Conservation (phyloP, 2,329 filamentous ascomycete genomes). For the Mollisia scopiformis region DNA sequence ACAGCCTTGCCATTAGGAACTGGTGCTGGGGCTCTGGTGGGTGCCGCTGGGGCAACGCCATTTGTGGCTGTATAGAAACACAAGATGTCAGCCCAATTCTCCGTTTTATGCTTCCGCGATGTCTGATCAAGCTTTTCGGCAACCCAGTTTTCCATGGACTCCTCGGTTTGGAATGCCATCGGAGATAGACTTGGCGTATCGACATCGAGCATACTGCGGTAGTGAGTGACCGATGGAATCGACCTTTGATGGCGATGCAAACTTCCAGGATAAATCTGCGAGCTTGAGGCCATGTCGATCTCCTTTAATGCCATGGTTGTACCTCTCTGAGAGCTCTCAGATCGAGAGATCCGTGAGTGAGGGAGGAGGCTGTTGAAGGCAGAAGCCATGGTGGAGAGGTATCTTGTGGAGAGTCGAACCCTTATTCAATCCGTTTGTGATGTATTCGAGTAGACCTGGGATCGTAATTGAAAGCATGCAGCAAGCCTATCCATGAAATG, state of each 20-base stretch:
- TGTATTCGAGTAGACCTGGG: conserved; percentile 5
- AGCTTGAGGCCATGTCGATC: background rate
- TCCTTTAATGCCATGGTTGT: conserved; percentile 13
- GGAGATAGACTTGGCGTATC: conserved; percentile 44
- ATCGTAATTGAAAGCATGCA: conserved; percentile 24
- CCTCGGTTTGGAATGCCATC: conserved; percentile 24
- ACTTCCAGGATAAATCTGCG: conserved; percentile 28
- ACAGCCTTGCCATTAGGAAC: conserved; percentile 34
- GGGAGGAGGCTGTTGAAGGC: conserved; percentile 23
- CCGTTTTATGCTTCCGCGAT: conserved; percentile 30
- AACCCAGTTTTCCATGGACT: conserved; percentile 35
- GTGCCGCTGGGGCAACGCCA: conserved; percentile 34
- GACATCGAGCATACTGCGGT: conserved; percentile 58
- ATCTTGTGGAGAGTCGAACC: conserved; percentile 1
- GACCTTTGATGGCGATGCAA: conserved; percentile 28
- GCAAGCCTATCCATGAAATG: conserved; percentile 13
- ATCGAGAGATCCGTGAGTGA: conserved; percentile 24
- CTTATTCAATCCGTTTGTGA: conserved; percentile 16
- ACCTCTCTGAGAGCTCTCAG: conserved; percentile 19
- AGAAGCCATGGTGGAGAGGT: conserved; percentile 24
- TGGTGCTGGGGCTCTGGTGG: conserved; percentile 33
- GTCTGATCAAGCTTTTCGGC: conserved; percentile 28
- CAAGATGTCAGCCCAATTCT: conserved; percentile 38
- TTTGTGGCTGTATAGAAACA: conserved; percentile 39
- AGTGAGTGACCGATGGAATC: conserved; percentile 39